Conservation (phyloP, 257 asterid genomes). For the Penstemon barbatus region DNA sequence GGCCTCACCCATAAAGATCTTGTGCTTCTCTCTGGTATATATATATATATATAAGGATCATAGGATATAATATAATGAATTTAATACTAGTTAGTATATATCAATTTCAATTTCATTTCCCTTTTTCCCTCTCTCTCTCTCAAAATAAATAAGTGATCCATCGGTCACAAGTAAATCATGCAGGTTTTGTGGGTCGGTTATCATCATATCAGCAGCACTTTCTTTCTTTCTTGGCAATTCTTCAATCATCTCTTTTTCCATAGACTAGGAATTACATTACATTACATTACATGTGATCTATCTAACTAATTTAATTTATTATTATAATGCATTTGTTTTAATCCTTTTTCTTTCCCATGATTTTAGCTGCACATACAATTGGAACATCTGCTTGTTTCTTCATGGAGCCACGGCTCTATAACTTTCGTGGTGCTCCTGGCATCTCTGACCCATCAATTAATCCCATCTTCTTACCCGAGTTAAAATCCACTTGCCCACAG, state of each 20-base stretch:
- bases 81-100: neutral
- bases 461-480: slow-evolving; percentile 57
- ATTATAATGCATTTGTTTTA: no score
- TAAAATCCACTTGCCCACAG: slow-evolving; percentile 54
- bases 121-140: slow-evolving; percentile 19
- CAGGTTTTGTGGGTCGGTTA: slow-evolving; percentile 30
- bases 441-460: slow-evolving; percentile 77
- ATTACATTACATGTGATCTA: no score
- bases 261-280: no score
- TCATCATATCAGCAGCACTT: no score
- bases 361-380: slow-evolving; percentile 73
- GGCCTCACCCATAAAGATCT: slow-evolving; percentile 68
- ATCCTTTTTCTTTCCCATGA: neutral
- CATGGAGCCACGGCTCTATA: slow-evolving; percentile 74
- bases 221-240: no score
- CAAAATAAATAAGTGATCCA: no score
- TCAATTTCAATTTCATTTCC: no score
- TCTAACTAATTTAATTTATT: no score
- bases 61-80: neutral
- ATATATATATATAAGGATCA: neutral
- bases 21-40: slow-evolving; percentile 63
- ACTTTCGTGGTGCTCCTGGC: slow-evolving; percentile 36
- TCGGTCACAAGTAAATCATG: slow-evolving; percentile 23
- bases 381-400: slow-evolving; percentile 96
- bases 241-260: no score